Base-by-base conservation (phyloP, 371 early-diverging fungal genomes). In the Rhizopus arrhizus region DNA sequence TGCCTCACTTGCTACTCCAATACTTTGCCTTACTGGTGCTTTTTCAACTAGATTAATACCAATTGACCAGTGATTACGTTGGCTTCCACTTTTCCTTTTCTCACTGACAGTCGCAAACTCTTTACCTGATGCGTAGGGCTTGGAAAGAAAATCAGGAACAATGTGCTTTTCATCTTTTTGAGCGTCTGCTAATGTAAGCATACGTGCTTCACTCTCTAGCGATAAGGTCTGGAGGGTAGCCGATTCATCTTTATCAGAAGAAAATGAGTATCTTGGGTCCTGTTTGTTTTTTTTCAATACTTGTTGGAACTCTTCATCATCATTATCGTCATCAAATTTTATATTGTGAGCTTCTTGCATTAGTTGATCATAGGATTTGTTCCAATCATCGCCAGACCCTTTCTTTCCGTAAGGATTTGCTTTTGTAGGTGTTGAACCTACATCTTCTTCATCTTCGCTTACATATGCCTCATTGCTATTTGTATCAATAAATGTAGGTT, bases 51-150 rank as follows among this genome's bases (percentile, higher is more conserved):
- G 49, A 43, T 69, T 65, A 5, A 67, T 65, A 3, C 74, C 74
- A 12, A 52, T 56, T 2, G 74, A 70, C 74, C 74, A 73, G 53
- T 73, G 70, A 8, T 65, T 70, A 8, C 70, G 62, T 28, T 70
- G 74, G 43, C 70, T 73, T 5, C 74, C 70, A 35, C 74, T 73
- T 35, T 59, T 57, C 34, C 74, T 53, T 28, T 62, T 62, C 32
- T 29, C 33, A 15, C 16, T 45, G 29, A 31, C 22, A 10, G 56
- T n/a, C 8, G 29, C 29, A 48, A 29, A 48, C 29, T 48, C 48
- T 48, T 48, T 48, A 29, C 8, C 28, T 3, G 48, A 22, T 6
- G 22, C 7, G 28, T 48, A 48, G 29, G 48, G 48, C 29, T 29
- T 48, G 29, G 22, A 29, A 22, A 48, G 29, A 48, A 48, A 48